phyloP scores from a whole-genome alignment of 2,329 filamentous ascomycete species.

The Penicillium janthinellum region DNA sequence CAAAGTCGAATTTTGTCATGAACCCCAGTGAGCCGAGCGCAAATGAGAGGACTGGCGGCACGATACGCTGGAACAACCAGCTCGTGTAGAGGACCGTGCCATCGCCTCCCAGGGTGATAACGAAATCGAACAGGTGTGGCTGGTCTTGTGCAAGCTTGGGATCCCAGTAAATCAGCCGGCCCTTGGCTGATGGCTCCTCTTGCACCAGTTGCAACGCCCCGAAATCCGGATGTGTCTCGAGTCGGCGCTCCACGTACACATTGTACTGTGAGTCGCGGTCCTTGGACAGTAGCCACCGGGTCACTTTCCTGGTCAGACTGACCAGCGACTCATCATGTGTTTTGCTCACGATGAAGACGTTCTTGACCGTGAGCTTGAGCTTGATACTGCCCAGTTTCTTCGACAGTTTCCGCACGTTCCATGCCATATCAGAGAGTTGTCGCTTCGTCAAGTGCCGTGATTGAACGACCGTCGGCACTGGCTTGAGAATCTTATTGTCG shows the following conservation, averaged over 20 bases:
- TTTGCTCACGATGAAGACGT: slow-evolving; percentile 88
- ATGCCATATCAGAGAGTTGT: slow-evolving; percentile 94
- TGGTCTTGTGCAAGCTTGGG: slow-evolving; percentile 73
- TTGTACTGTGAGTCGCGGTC: slow-evolving; percentile 69
- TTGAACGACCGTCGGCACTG: slow-evolving; percentile 50
- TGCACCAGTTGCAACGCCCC: slow-evolving; percentile 68
- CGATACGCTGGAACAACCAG: slow-evolving; percentile 94
- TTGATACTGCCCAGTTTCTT: slow-evolving; percentile 82
- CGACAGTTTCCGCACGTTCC: slow-evolving; percentile 88
- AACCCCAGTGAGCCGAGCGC: slow-evolving; percentile 90
- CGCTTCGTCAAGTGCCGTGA: slow-evolving; percentile 89
- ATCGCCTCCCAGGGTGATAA: slow-evolving; percentile 88
- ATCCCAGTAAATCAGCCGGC: slow-evolving; percentile 79
- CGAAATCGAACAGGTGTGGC: slow-evolving; percentile 90
- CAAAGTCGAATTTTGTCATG: slow-evolving; percentile 94
- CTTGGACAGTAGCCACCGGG: slow-evolving; percentile 76
- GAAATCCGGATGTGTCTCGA: slow-evolving; percentile 72
- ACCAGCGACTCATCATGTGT: slow-evolving; percentile 83
- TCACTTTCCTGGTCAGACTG: slow-evolving; percentile 72
- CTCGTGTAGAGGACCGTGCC: slow-evolving; percentile 96
- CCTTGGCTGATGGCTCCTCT: slow-evolving; percentile 57
- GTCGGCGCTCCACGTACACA: slow-evolving; percentile 77
- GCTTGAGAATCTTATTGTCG: slow-evolving; percentile 26
- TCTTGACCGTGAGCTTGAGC: slow-evolving; percentile 77
- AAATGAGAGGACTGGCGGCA: slow-evolving; percentile 91